phyloP scores from a whole-genome alignment of 1,139 yeast species.

The Pichia kudriavzevii region DNA sequence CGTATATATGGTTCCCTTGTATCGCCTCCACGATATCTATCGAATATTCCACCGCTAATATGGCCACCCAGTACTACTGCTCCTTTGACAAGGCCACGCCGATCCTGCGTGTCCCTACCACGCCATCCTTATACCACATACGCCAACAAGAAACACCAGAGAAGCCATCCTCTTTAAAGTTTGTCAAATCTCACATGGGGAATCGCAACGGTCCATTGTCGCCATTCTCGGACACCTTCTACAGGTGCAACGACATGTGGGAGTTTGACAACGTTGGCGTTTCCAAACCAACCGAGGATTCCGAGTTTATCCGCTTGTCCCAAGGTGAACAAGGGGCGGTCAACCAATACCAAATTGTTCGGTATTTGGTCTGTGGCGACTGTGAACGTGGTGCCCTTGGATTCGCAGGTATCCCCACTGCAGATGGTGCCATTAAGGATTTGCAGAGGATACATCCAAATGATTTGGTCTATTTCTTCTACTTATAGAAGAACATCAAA shows the following conservation, averaged over 20 bases:
- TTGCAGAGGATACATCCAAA: constrained; percentile 11
- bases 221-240: too few relatives aligned
- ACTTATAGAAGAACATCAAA: constrained; percentile 1
- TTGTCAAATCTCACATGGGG: too few relatives aligned
- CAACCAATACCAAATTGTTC: constrained; percentile 32
- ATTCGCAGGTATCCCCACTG: constrained; percentile 42
- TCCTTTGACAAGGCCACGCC: too few relatives aligned
- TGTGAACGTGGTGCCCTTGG: constrained; percentile 75
- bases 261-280: constrained; percentile 74
- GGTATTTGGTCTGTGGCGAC: constrained; percentile 59
- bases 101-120: too few relatives aligned
- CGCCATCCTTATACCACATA: too few relatives aligned
- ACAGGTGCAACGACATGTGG: constrained; percentile 51
- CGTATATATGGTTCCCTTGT: too few relatives aligned
- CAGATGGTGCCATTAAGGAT: constrained; percentile 15
- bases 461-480: constrained; percentile 19
- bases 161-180: too few relatives aligned
- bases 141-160: too few relatives aligned
- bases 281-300: constrained; percentile 35
- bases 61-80: too few relatives aligned
- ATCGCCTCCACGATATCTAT: too few relatives aligned
- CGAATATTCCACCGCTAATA: too few relatives aligned
- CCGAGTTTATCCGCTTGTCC: background rate
- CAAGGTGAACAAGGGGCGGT: constrained; percentile 12
- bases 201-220: too few relatives aligned